Base-by-base conservation (phyloP, 2,329 filamentous ascomycete genomes). In the Dactylonectria estremocensis region DNA sequence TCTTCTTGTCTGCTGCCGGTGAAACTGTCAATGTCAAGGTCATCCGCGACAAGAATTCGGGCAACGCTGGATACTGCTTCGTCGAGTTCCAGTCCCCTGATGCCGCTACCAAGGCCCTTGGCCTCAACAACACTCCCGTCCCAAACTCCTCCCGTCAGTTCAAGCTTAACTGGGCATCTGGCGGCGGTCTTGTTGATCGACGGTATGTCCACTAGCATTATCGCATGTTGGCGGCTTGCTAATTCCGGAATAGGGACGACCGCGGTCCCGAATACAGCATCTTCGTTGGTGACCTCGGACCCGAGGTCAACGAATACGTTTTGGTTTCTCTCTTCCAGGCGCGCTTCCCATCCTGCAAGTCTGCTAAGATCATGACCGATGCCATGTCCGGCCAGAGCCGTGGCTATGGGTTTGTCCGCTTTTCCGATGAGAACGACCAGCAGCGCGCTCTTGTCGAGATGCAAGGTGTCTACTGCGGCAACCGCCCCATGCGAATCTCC, bases 321-420 rank as follows among this genome's bases (percentile, higher is more conserved):
- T 88, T 99, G 67, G 95, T 98, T 61, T 97, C 95, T 28, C 91
- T 99, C 57, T 99, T 99, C 89, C 95, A 98, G 85, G 92, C 91
- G 79, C 94, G 95, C 69, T 99, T 97, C 87, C 93, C 93, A 0
- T 97, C 95, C 9, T 98, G 95, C 93, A 98, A 98, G 87, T 97
- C 95, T 43, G 96, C 96, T 78, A 99, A 99, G 89, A 99, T 99
- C 84, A 99, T 99, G 96, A 97, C 95, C 68, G 96, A 99, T 79
- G 95, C 96, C 69, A 96, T 98, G 84, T 97, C 93, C 71, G 96
- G 96, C 76, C 95, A 98, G 89, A 98, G 95, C 71, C 95, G 96
- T 71, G 96, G 96, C 64, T 99, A 99, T 78, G 96, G 96, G 53
- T 99, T 99, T 77, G 96, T 99, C 60, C 94, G 96, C 74, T 99